phyloP scores from a whole-genome alignment of 805 yeast species.

The Peterozyma xylosa region DNA sequence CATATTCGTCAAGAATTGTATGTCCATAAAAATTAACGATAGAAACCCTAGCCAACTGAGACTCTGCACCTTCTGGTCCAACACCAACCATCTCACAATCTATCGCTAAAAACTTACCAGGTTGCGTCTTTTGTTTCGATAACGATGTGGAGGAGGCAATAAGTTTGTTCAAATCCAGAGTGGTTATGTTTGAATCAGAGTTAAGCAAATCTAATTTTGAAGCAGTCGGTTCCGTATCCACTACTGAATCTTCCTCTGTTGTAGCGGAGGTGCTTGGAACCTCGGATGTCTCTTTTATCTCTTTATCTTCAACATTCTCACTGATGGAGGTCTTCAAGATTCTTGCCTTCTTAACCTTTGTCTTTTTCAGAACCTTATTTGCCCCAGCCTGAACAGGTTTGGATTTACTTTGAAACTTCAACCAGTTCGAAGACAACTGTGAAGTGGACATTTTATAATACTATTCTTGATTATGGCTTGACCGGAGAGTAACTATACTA shows the following conservation, averaged over 20 bases:
- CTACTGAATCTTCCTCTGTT: no score
- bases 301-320: no score
- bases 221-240: no score
- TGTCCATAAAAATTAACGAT: conserved; percentile 79
- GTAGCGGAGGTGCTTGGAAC: no score
- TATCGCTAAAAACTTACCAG: conserved; percentile 73
- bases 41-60: conserved; percentile 81
- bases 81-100: conserved; percentile 96
- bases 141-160: background rate
- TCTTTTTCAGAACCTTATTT: no score
- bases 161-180: background rate
- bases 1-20: conserved; percentile 64
- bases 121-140: conserved; percentile 25
- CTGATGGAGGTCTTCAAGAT: no score
- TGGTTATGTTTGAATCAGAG: background rate
- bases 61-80: conserved; percentile 62
- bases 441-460: no score
- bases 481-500: no score
- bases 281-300: no score
- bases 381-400: no score
- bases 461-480: no score
- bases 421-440: conserved; percentile 26
- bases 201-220: background rate
- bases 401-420: conserved; percentile 15
- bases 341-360: no score